Evolutionary conservation across 441 rosid species (phyloP).

Genomic region (Populus tomentosa): DNA sequence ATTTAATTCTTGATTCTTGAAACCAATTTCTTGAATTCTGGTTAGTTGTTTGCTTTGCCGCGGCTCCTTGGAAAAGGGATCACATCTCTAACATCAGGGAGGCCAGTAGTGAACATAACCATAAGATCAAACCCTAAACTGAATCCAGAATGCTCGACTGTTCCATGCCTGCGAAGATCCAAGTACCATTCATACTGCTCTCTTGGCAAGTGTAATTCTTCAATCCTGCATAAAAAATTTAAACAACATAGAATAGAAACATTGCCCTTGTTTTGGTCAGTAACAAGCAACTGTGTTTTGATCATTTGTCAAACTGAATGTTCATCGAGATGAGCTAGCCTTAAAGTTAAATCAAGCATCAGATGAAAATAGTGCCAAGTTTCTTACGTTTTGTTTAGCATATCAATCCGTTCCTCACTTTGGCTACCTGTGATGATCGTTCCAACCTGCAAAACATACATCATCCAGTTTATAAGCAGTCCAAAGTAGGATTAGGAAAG

Average conservation of each 20-base stretch:
- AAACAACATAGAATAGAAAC: background rate
- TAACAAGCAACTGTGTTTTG: background rate
- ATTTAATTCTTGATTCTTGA: background rate
- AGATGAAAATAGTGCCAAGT: background rate
- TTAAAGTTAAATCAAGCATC: background rate
- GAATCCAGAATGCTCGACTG: constrained; percentile 78
- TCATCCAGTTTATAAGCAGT: background rate
- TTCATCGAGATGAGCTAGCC: background rate
- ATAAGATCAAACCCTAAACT: constrained; percentile 62
- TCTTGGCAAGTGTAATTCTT: constrained; percentile 38
- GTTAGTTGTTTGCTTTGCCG: constrained; percentile 47
- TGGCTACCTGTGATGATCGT: constrained; percentile 68
- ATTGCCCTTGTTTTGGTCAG: background rate
- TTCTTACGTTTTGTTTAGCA: constrained; percentile 41
- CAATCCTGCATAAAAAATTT: constrained; percentile 42
- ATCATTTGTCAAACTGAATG: background rate
- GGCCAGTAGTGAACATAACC: constrained; percentile 68
- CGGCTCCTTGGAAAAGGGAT: constrained; percentile 70
- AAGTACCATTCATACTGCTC: constrained; percentile 81
- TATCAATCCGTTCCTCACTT: constrained; percentile 68
- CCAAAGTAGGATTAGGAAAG: background rate
- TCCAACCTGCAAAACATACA: constrained; percentile 52
- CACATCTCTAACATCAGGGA: constrained; percentile 69
- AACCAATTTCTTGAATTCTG: background rate
- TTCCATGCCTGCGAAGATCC: constrained; percentile 80